These are phyloP conservation scores for Teratosphaeria gauchensis DNA, from an alignment of 2,329 filamentous ascomycete species.

Conservation along the genomic window DNA sequence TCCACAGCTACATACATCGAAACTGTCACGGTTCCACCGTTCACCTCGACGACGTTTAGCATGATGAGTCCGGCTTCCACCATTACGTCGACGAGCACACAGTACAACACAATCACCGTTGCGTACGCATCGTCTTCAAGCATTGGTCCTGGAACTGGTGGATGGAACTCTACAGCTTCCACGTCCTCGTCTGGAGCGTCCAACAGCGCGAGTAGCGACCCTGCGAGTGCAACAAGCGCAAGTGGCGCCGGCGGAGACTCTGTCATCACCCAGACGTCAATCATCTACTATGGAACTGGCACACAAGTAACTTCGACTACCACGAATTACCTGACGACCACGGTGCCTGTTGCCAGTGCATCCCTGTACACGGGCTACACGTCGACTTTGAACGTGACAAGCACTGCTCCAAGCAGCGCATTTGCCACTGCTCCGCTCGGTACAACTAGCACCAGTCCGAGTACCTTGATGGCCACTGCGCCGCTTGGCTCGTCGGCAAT, in stretches of 20 bases:
- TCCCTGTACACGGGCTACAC: slow-evolving; percentile 6
- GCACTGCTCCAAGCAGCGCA: background rate
- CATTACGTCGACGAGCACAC: slow-evolving; percentile 19
- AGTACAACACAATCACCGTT: slow-evolving; percentile 15
- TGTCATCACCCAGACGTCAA: slow-evolving; percentile 14
- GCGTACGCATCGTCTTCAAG: slow-evolving; percentile 13
- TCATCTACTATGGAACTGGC: slow-evolving; percentile 14
- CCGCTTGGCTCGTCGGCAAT: background rate
- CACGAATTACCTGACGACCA: slow-evolving; percentile 18
- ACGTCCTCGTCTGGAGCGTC: slow-evolving; percentile 1
- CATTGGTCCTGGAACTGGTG: slow-evolving; percentile 15
- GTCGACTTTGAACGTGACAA: slow-evolving; percentile 7
- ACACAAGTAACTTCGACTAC: slow-evolving; percentile 18
- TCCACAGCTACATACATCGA: slow-evolving; percentile 3
- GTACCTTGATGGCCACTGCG: background rate
- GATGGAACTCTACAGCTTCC: slow-evolving; percentile 16
- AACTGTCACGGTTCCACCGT: slow-evolving; percentile 13
- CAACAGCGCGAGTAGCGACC: background rate
- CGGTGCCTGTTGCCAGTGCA: slow-evolving; percentile 11
- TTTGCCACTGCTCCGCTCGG: background rate
- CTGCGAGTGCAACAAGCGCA: background rate
- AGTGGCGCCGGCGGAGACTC: slow-evolving; percentile 7
- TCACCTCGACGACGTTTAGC: slow-evolving; percentile 20
- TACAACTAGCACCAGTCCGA: background rate
- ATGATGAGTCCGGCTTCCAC: slow-evolving; percentile 14